Evolutionary conservation across 106 monocot species (phyloP).

Genomic region (Hemerocallis citrina): DNA sequence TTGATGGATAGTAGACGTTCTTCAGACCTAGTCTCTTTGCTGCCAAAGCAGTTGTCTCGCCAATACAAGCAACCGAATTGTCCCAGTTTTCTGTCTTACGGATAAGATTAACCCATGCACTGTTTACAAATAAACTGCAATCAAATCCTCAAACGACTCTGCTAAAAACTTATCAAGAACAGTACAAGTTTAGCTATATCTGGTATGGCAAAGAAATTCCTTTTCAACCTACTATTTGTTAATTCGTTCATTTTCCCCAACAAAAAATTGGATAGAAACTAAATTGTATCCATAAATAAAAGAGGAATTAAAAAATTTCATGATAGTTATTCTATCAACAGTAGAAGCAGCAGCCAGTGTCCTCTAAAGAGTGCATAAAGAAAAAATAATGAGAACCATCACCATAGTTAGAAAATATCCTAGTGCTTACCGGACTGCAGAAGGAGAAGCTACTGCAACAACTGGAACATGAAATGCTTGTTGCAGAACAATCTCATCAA

Average conservation of each 20-base stretch:
- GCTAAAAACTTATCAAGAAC: not conserved
- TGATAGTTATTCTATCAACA: too few relatives aligned
- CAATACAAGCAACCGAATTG: conserved; percentile 91
- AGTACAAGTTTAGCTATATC: not conserved
- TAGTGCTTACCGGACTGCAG: conserved; percentile 94
- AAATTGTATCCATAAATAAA: too few relatives aligned
- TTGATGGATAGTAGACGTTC: conserved; percentile 68
- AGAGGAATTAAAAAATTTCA: too few relatives aligned
- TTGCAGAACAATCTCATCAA: conserved; percentile 42
- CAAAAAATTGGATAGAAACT: too few relatives aligned
- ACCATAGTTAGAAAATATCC: too few relatives aligned
- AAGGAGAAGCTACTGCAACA: conserved; percentile 96
- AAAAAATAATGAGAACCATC: too few relatives aligned
- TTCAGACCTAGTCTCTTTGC: conserved; percentile 79
- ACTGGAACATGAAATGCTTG: conserved; percentile 75
- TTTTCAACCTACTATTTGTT: not conserved
- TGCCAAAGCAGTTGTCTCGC: conserved; percentile 85
- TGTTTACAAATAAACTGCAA: conserved; percentile 16
- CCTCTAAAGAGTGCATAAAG: too few relatives aligned
- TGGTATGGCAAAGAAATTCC: not conserved
- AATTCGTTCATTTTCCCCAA: not conserved
- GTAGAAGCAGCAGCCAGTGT: too few relatives aligned
- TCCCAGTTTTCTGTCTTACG: conserved; percentile 51
- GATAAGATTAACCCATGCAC: conserved; percentile 77
- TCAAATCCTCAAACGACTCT: not conserved